Evolutionary conservation across 108 stramenopile species (phyloP).

Genomic region (Stephanodiscus triporus): DNA sequence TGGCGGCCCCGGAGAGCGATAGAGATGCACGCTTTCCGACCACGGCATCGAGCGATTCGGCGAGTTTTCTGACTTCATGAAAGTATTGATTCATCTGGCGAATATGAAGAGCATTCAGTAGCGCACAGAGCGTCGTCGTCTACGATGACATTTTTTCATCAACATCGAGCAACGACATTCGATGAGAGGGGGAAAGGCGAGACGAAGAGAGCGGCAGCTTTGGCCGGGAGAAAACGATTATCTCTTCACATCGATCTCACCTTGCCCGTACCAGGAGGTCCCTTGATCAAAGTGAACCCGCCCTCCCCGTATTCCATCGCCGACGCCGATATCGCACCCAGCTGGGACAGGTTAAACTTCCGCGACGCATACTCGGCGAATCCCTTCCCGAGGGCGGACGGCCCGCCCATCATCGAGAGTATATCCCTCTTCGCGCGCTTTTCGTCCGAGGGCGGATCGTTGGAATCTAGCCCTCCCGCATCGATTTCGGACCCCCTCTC

Average conservation of each 20-base stretch:
- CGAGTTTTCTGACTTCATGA: slow-evolving; percentile 72
- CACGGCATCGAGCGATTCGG: slow-evolving; percentile 60
- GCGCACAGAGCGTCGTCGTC: slow-evolving; percentile 94
- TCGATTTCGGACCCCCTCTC: not conserved
- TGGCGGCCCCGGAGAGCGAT: slow-evolving; percentile 52
- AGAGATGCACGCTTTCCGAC: slow-evolving; percentile 49
- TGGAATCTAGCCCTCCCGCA: slow-evolving; percentile 4
- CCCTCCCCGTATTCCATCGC: slow-evolving; percentile 81
- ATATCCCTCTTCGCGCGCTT: slow-evolving; percentile 50
- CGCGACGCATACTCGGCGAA: slow-evolving; percentile 71
- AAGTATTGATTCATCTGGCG: slow-evolving; percentile 90
- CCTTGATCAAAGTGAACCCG: slow-evolving; percentile 91
- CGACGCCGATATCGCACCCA: slow-evolving; percentile 76
- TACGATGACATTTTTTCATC: slow-evolving; percentile 23
- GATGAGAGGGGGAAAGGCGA: not conserved
- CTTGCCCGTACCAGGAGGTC: slow-evolving; percentile 66
- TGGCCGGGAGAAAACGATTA: not conserved
- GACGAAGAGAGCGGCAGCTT: slow-evolving; percentile 6
- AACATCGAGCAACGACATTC: not conserved
- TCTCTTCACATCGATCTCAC: slow-evolving; percentile 17
- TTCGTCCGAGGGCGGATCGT: slow-evolving; percentile 14
- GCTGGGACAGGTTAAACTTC: slow-evolving; percentile 86
- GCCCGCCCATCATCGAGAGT: slow-evolving; percentile 69
- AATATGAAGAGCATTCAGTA: slow-evolving; percentile 93
- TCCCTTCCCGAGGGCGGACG: slow-evolving; percentile 74